Base-by-base conservation (phyloP, 2,329 filamentous ascomycete genomes). In the Bipolaris victoriae region DNA sequence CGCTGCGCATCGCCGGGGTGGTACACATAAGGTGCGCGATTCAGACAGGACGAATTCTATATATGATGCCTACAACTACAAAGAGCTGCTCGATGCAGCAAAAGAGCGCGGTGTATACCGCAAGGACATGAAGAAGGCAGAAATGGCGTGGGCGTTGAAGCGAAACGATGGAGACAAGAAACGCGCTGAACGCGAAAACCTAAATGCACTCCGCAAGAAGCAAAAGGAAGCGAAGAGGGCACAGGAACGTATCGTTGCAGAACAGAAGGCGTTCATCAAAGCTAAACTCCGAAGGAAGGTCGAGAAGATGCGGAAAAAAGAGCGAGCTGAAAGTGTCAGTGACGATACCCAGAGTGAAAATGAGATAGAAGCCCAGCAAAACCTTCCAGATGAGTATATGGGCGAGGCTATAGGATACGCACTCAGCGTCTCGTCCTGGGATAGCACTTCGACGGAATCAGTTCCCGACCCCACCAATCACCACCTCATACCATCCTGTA, bases 81-180 rank as follows among this genome's bases (percentile, higher is more conserved):
- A 59, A 20, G 65, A 70, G 26, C 67, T 76, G 0, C 47, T 64
- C 6, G 33, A 49, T 15, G 62, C 61, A 4, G 55, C 62, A 7
- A 66, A 63, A 15, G 67, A 62, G n/a, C 61, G 62, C 2, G 56
- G 61, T 10, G 46, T 70, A 44, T 71, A 64, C n/a, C 46, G 60
- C 11, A 72, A 73, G 33, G 70, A 74, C 26, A 69, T 73, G 67
- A 67, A 64, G 44, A 75, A 75, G 43, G 55, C 56, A 26, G 61
- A 65, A 37, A 71, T 74, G 65, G 65, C 65, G 7, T 60, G 57
- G n/a, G 55, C 50, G 5, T 45, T 75, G 4, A 69, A 63, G 7
- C 55, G 65, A 1, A 26, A 66, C n/a, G 69, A 71, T 7, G 24
- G 31, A 10, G 49, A 61, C 15, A 41, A 43, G 37, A 60, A 39